Evolutionary conservation across 2,329 filamentous ascomycete species (phyloP).

Genomic region (Aspergillus fijiensis): DNA sequence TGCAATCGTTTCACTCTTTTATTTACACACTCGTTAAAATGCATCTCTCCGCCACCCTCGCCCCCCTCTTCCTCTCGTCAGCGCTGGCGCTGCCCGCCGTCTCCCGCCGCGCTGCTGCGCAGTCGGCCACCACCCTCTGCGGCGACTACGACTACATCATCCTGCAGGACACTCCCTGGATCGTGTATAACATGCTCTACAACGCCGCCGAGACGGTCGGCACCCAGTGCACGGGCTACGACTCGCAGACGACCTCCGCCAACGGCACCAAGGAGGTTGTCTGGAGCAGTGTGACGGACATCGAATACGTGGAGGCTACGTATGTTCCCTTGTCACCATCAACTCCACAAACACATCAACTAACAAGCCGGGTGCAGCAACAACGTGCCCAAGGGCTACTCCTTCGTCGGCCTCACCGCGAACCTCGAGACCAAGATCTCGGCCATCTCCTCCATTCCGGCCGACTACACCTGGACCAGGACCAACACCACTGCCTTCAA

Average conservation of each 20-base stretch:
- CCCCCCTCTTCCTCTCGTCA: not conserved
- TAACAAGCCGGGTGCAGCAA: conserved; percentile 21
- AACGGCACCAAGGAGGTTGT: conserved; percentile 37
- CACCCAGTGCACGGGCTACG: conserved; percentile 43
- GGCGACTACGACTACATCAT: conserved; percentile 29
- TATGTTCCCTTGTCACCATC: not conserved
- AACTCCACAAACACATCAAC: not conserved
- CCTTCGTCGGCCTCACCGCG: conserved; percentile 47
- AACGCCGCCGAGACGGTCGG: conserved; percentile 42
- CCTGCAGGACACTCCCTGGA: conserved; percentile 44
- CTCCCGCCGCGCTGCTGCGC: not conserved
- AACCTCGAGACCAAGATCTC: conserved; percentile 43
- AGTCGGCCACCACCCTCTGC: conserved; percentile 13
- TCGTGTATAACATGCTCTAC: conserved; percentile 50
- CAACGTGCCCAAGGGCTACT: conserved; percentile 47
- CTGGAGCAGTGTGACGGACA: conserved; percentile 43
- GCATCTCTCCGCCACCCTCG: not conserved
- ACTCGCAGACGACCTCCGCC: conserved; percentile 27
- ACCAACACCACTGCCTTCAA: conserved; percentile 45
- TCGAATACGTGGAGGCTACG: conserved; percentile 33
- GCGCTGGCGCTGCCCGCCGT: conserved; percentile 7
- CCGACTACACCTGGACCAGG: conserved; percentile 42
- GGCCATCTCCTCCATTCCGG: conserved; percentile 42
- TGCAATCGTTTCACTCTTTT: not conserved
- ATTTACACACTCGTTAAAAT: not conserved